These are phyloP conservation scores for Plasmopara muralis DNA, from an alignment of 352 stramenopile species.

Conservation along the genomic window DNA sequence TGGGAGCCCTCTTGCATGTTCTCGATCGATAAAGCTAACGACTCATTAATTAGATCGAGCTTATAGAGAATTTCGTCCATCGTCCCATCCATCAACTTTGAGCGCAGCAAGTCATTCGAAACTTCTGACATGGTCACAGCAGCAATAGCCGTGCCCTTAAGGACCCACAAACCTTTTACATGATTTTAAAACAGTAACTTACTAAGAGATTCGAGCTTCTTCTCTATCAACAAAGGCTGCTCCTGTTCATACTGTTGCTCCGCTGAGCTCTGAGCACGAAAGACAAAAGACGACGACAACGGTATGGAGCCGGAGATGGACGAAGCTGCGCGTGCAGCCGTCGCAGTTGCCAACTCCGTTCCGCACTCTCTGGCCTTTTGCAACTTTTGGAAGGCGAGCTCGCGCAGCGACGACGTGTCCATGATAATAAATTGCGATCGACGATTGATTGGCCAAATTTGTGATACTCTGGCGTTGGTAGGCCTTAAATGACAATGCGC, in stretches of 20 bases:
- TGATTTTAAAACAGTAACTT: neutral
- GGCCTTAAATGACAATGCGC: constrained; percentile 32
- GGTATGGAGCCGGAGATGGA: constrained; percentile 49
- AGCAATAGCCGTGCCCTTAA: neutral
- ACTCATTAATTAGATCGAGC: constrained; percentile 77
- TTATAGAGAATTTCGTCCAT: constrained; percentile 55
- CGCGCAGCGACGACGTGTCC: constrained; percentile 57
- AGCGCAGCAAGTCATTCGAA: constrained; percentile 37
- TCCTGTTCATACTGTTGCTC: constrained; percentile 10
- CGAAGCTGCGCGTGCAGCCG: constrained; percentile 37
- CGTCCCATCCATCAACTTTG: constrained; percentile 24
- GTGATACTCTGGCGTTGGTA: constrained; percentile 1
- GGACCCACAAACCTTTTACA: too few species aligned
- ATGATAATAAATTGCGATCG: constrained; percentile 20
- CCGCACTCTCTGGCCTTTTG: constrained; percentile 58
- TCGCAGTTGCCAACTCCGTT: constrained; percentile 47
- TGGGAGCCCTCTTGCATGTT: constrained; percentile 73
- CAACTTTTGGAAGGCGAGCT: constrained; percentile 74
- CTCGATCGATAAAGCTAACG: constrained; percentile 71
- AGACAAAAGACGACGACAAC: constrained; percentile 31
- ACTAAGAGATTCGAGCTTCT: constrained; percentile 24
- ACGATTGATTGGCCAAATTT: constrained; percentile 14
- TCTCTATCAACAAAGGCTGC: constrained; percentile 10
- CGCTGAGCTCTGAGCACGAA: constrained; percentile 27
- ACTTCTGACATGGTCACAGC: constrained; percentile 23